Evolutionary conservation across 306 rosid species (phyloP).

Genomic region (Inga oerstediana): DNA sequence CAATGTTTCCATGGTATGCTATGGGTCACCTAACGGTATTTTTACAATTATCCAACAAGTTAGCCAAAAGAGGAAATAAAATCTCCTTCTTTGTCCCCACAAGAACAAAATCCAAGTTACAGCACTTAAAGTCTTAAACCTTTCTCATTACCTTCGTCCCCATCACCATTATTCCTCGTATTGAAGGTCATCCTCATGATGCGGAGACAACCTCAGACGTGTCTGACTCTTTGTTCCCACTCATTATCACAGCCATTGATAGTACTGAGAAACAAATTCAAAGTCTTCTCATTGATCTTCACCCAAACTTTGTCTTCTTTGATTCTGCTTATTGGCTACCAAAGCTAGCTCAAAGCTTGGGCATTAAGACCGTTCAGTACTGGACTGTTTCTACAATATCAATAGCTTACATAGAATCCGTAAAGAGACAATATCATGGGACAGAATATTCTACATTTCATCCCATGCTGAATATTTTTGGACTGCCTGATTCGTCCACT

Average conservation of each 20-base stretch:
- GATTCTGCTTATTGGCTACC: constrained; percentile 5
- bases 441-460: background rate
- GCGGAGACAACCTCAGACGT: background rate
- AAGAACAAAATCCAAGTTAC: background rate
- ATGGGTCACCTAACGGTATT: background rate
- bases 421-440: background rate
- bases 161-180: background rate
- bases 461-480: background rate
- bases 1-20: background rate
- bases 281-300: background rate
- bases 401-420: background rate
- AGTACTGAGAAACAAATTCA: background rate
- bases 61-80: background rate
- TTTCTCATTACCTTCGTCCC: background rate
- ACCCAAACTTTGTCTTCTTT: constrained; percentile 22
- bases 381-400: background rate
- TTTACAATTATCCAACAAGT: background rate
- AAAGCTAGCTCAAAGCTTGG: background rate
- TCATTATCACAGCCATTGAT: background rate
- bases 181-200: background rate
- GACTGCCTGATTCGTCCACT: background rate
- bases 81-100: background rate
- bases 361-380: constrained; percentile 19
- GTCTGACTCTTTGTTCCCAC: background rate
- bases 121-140: background rate